Base-by-base conservation (phyloP, 768 basidiomycete genomes). In the Cantharellus cinnabarinus region DNA sequence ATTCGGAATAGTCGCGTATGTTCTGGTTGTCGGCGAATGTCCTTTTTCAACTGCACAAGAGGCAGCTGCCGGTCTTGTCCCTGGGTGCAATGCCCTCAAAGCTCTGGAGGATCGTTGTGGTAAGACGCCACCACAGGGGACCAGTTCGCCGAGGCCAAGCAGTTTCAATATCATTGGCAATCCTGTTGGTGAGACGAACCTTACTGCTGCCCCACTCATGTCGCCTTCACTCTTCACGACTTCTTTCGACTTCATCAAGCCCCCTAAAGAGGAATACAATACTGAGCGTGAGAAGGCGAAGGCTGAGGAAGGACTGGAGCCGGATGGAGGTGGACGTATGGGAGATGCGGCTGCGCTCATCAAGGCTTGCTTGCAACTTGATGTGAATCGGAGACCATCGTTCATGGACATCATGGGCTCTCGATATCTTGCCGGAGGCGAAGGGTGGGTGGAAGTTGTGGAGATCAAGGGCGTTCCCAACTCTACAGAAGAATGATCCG, bases 1-100 rank as follows among this genome's bases (percentile, higher is more conserved):
- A 0, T 87, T 94, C 61, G 94, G 94, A 10, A 91, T 98, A 34
- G 89, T 99, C 29, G 90, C 83, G 7, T 99, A 91, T 69, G 94
- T 99, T 59, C 79, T 99, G 62, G 77, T 98, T 15, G 79, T 84
- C 29, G 89, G 89, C 3, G 89, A 94, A 72, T 93, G 89, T 66
- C 89, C 89, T 1, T 93, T 91, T 72, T 80, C 82, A 71, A 89
- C 85, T 15, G 83, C 91, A 1, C 84, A 82, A 42, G 93, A 97
- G 68, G 89, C 91, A 0, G 87, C 93, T 65, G 84, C 82, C 51
- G 89, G 90, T 0, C 73, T 94, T 4, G 71, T 74, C 5, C 62
- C 66, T 1, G 68, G 63, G 2, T 60, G 64, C 37, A 69, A 69
- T 55, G 67, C 70, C 2, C 57, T 65, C 0, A 60, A 61, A 20